Conservation (phyloP, 352 stramenopile species). For the Pythium brassicae region DNA sequence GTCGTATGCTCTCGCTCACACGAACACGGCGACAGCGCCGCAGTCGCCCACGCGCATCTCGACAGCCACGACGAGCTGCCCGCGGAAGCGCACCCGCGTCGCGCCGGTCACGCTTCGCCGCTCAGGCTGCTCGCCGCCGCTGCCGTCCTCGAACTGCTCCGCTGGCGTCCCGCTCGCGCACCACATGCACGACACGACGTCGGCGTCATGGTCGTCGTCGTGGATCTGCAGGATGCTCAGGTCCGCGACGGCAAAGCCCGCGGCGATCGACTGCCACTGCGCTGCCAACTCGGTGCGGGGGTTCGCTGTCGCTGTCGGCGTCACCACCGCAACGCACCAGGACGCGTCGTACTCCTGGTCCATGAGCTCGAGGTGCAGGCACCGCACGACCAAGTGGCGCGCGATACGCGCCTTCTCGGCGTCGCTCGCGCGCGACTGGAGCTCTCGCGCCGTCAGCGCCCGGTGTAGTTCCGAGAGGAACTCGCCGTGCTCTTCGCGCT, state of each 20-base stretch:
- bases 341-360: slow-evolving; percentile 23
- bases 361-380: slow-evolving; percentile 34
- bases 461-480: slow-evolving; percentile 27
- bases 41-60: slow-evolving; percentile 1
- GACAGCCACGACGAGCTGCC: slow-evolving; percentile 5
- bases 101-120: slow-evolving; percentile 15
- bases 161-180: slow-evolving; percentile 18
- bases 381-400: slow-evolving; percentile 24
- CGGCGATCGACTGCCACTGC: slow-evolving; percentile 30
- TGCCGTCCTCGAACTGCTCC: slow-evolving; percentile 16
- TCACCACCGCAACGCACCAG: slow-evolving; percentile 6
- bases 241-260: slow-evolving; percentile 31
- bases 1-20: not conserved
- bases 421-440: not conserved
- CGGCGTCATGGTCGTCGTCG: slow-evolving; percentile 6
- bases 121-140: slow-evolving; percentile 14
- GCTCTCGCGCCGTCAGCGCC: slow-evolving; percentile 9
- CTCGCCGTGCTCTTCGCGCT: slow-evolving; percentile 24
- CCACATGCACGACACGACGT: slow-evolving; percentile 22
- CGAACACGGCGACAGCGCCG: not conserved
- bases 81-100: slow-evolving; percentile 24
- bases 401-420: slow-evolving; percentile 8
- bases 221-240: slow-evolving; percentile 20
- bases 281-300: slow-evolving; percentile 15
- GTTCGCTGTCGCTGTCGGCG: not conserved